Percentiles rank a stretch among this genome's conserved stretches.
Conservation (phyloP, 345 rosid genomes). For the Xanthoceras sorbifolium region DNA sequence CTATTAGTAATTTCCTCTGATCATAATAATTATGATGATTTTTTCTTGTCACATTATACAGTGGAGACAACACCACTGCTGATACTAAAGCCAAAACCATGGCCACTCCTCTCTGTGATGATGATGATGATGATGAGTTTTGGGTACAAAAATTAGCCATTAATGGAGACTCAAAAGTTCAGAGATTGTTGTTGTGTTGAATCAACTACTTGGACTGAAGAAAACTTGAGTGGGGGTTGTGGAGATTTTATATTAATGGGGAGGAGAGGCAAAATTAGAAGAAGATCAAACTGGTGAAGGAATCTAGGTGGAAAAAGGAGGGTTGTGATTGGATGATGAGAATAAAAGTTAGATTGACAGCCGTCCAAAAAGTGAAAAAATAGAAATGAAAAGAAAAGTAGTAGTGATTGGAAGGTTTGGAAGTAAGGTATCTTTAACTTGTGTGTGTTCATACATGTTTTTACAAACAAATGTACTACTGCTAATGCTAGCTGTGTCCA, state of each 20-base stretch:
- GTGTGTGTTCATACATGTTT: slow-evolving; percentile 24
- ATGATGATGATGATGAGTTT: slow-evolving; percentile 18
- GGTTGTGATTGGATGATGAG: slow-evolving; percentile 19
- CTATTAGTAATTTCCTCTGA: slow-evolving; percentile 29
- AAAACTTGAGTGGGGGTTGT: background rate
- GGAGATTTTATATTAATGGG: slow-evolving; percentile 30
- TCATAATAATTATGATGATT: slow-evolving; percentile 13
- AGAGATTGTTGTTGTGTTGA: background rate
- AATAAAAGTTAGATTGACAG: slow-evolving; percentile 18
- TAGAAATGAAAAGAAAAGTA: background rate
- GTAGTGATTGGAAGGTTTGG: slow-evolving; percentile 19
- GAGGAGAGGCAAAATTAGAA: slow-evolving; percentile 8
- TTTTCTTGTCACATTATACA: slow-evolving; percentile 35
- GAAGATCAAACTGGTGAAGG: slow-evolving; percentile 26
- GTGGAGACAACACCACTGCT: slow-evolving; percentile 52
- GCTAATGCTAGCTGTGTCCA: slow-evolving; percentile 9
- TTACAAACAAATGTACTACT: too few relatives aligned
- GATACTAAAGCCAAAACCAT: slow-evolving; percentile 58
- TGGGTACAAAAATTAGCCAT: slow-evolving; percentile 8
- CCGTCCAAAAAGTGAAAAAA: slow-evolving; percentile 51
- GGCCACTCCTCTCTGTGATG: slow-evolving; percentile 54
- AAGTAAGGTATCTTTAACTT: slow-evolving; percentile 41
- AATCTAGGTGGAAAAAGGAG: slow-evolving; percentile 35
- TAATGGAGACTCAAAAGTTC: too few relatives aligned
- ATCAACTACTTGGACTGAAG: background rate